Percentiles rank a stretch among this genome's conserved stretches.
phyloP scores from a whole-genome alignment of 257 asterid species.

The Striga asiatica region DNA sequence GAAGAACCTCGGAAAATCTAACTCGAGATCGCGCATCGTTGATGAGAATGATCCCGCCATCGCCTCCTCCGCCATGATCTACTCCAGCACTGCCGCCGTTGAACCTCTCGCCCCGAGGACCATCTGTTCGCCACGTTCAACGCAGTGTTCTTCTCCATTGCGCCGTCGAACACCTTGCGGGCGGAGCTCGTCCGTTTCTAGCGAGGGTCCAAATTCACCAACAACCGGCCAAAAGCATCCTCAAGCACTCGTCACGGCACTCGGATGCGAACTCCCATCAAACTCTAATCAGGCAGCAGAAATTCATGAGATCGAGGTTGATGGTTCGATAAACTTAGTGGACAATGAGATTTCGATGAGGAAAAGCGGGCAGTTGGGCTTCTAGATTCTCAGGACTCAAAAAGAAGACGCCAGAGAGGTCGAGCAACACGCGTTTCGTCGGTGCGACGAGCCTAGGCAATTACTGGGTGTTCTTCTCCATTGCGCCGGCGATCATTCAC shows the following conservation, averaged over 20 bases:
- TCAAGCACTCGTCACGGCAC: constrained; percentile 68
- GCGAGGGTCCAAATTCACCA: constrained; percentile 32
- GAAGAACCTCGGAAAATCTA: constrained; percentile 45
- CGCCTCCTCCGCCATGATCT: constrained; percentile 53
- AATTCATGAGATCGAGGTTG: constrained; percentile 51
- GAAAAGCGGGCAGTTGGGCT: constrained; percentile 44
- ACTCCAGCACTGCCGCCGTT: constrained; percentile 33
- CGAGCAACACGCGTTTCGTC: constrained; percentile 23
- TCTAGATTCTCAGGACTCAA: constrained; percentile 27
- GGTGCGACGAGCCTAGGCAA: background rate
- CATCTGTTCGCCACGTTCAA: constrained; percentile 68
- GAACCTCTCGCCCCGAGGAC: constrained; percentile 24
- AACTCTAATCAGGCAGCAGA: constrained; percentile 31
- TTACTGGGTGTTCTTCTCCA: no score
- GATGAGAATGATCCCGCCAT: constrained; percentile 14
- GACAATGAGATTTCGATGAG: constrained; percentile 84
- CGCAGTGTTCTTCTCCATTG: constrained; percentile 98
- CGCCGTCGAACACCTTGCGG: constrained; percentile 33
- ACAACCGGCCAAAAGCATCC: constrained; percentile 60
- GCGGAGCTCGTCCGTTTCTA: constrained; percentile 9
- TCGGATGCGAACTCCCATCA: constrained; percentile 19
- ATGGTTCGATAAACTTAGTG: constrained; percentile 86
- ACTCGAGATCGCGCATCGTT: constrained; percentile 22
- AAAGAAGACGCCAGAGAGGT: constrained; percentile 46
- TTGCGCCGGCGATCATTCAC: no score